Base-by-base conservation (phyloP, 176 grass and related monocot genomes). In the Pontederia crassipes region DNA sequence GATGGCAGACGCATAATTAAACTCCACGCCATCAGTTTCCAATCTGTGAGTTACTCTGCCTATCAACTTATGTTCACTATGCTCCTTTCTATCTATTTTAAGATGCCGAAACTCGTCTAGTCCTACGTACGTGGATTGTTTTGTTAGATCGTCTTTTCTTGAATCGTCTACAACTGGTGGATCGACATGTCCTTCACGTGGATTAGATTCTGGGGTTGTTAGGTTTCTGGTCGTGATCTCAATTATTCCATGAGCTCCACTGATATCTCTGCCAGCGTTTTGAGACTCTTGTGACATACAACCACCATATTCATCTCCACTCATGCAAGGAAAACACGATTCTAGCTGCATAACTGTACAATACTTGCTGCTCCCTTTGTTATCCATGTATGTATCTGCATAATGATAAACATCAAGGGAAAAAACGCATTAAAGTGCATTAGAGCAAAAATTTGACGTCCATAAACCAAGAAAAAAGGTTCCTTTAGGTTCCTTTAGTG, bases 1-100 rank as follows among this genome's bases (percentile, higher is more conserved):
- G 17, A 86, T 75, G 63, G 83, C 75, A 24, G 83, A 79, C 0
- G 91, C 91, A 70, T 90, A 90, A 73, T 96, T 96, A 72, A 87
- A 90, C 71, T 90, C 77, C 12, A 73, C 65, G 49, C 83, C 87
- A 59, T 70, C 79, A 8, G 83, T 83, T 64, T 96, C 86, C 1
- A 96, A 83, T 8, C 86, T 76, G 75, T 96, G 83, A 27, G 72
- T 74, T 8, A 70, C 71, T 61, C 72, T 29, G 0, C 49, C 47
- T 17, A 72, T n/a, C 49, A 45, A 12, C 35, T 75, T 62, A 45
- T 55, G 62, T 56, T 77, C 10, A 64, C 72, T 28, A 51, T n/a
- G 54, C 46, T 56, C 61, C 28, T 89, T 78, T 10, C 71, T 75
- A 64, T 75, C 74, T 54, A 76, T 46, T 20, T 74, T 78, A 26